Base-by-base conservation (phyloP, 306 rosid species). In the Lathyrus tuberosus region DNA sequence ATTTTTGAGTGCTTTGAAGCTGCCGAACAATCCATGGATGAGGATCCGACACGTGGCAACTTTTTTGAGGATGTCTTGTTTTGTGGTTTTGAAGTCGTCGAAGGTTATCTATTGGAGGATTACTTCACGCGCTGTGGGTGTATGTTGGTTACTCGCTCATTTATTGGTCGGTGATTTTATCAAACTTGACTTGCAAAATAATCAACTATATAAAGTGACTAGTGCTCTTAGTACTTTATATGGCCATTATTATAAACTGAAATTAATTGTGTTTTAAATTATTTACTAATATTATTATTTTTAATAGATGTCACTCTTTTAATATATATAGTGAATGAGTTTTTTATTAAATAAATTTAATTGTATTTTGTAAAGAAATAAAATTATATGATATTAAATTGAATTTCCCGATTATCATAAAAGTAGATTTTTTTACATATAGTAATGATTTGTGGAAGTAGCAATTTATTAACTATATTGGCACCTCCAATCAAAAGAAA, bases 81-180 rank as follows among this genome's bases (percentile, higher is more conserved):
- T 75, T 77, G 89, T 79, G 88, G 87, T 71, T 68, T 37, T 68
- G 74, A 67, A 64, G 72, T 46, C 52, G 71, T 76, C 75, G 53
- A 70, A 47, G 56, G 18, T 62, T n/a, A 78, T 77, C 82, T 47
- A 37, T 42, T 22, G 12, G 2, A 11, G 33, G 17, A 6, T 1
- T 9, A 2, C 15, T 3, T n/a, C 63, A 73, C 72, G 22, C 67
- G 73, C 77, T 1, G 10, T 0, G 3, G 1, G 1, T 6, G 10
- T 3, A 2, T 40, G 33, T 0, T 4, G 0, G 0, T 0, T 62
- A 80, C 80, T 71, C 81, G 86, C 80, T 12, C 15, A 24, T 24
- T 54, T 22, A 54, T 51, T 17, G 57, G 57, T 51, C 15, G 26
- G 5, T 42, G 47, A 11, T 42, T 42, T 52, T 24, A 22, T 53